Percentiles rank a stretch among this genome's conserved stretches.
phyloP scores from a whole-genome alignment of 805 yeast species.

The Myxozyma udenii region DNA sequence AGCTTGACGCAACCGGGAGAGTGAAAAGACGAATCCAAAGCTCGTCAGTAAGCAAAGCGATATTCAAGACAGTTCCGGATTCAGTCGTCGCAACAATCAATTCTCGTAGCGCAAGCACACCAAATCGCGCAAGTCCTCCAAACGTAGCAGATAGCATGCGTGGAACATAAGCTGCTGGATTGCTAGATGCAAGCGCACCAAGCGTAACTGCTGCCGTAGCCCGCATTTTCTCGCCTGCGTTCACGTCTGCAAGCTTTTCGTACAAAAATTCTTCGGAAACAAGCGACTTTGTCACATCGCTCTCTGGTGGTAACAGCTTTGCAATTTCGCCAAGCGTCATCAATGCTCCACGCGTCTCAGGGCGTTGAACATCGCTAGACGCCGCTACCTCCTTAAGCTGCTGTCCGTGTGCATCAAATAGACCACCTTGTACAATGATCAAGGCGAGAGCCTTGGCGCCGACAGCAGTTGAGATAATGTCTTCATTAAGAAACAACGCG shows the following conservation, averaged over 20 bases:
- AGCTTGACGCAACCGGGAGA: constrained; percentile 1
- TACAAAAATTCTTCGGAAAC: constrained; percentile 38
- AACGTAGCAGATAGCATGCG: neutral
- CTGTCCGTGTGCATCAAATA: constrained; percentile 3
- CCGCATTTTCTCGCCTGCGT: constrained; percentile 35
- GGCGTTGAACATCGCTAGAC: neutral
- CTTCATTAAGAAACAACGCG: constrained; percentile 8
- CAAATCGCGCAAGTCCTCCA: neutral
- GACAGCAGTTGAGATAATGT: constrained; percentile 25
- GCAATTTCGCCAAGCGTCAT: constrained; percentile 24
- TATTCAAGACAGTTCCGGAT: neutral
- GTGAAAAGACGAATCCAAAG: constrained; percentile 30
- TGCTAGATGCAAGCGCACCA: constrained; percentile 48
- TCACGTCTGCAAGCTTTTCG: constrained; percentile 39
- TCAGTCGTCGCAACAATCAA: constrained; percentile 18
- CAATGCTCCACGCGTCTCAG: constrained; percentile 11
- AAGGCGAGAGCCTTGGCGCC: constrained; percentile 21
- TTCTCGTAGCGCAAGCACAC: neutral
- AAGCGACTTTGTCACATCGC: constrained; percentile 4
- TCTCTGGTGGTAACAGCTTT: neutral
- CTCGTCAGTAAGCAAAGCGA: constrained; percentile 25
- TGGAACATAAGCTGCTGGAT: constrained; percentile 43
- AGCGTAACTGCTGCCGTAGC: constrained; percentile 52
- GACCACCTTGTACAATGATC: constrained; percentile 16
- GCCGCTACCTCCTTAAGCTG: constrained; percentile 1